A percentile compares a stretch with the other conserved stretches of the same genome.
These are phyloP conservation scores for Saxophila tyrrhenica DNA, from an alignment of 495 filamentous ascomycete genomes.

Conservation along the genomic window DNA sequence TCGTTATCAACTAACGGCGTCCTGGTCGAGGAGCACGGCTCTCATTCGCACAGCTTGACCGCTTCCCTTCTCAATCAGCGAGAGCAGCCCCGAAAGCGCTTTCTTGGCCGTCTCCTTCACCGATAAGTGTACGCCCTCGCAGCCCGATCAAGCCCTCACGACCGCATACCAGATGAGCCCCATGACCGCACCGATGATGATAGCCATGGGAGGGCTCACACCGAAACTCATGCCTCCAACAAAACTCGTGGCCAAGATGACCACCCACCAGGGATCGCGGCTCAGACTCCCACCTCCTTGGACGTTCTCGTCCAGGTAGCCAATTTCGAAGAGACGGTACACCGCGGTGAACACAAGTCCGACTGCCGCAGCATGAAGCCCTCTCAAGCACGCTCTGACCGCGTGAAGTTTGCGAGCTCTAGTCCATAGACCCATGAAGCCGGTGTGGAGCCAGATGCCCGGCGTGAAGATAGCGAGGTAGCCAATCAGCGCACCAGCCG, in stretches of 20 bases:
- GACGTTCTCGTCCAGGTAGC: conserved; percentile 45
- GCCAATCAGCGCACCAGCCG: conserved; percentile 51
- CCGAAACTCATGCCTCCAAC: conserved; percentile 52
- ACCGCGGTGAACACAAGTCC: conserved; percentile 77
- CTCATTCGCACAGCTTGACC: too few relatives aligned
- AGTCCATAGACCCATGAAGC: conserved; percentile 61
- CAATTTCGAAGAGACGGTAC: conserved; percentile 73
- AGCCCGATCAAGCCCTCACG: too few relatives aligned
- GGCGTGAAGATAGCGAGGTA: conserved; percentile 63
- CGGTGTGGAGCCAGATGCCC: conserved; percentile 53
- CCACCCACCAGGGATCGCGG: conserved; percentile 66
- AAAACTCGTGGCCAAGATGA: conserved; percentile 50
- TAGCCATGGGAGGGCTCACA: conserved; percentile 48
- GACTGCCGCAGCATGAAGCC: conserved; percentile 65
- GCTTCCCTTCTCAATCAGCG: too few relatives aligned
- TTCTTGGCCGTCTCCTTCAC: too few relatives aligned
- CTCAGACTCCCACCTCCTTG: conserved; percentile 46
- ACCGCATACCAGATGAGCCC: conserved; percentile 58
- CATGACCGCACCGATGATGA: conserved; percentile 52
- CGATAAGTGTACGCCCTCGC: too few relatives aligned
- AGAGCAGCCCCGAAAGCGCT: too few relatives aligned
- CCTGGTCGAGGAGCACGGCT: too few relatives aligned
- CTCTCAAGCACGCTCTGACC: conserved; percentile 49
- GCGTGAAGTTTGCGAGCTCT: conserved; percentile 41
- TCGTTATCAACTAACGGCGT: too few relatives aligned